Evolutionary conservation across 495 filamentous ascomycete genomes (phyloP), one percentile per base, ranked within the genome.

Genomic region (Bacidia gigantensis): DNA sequence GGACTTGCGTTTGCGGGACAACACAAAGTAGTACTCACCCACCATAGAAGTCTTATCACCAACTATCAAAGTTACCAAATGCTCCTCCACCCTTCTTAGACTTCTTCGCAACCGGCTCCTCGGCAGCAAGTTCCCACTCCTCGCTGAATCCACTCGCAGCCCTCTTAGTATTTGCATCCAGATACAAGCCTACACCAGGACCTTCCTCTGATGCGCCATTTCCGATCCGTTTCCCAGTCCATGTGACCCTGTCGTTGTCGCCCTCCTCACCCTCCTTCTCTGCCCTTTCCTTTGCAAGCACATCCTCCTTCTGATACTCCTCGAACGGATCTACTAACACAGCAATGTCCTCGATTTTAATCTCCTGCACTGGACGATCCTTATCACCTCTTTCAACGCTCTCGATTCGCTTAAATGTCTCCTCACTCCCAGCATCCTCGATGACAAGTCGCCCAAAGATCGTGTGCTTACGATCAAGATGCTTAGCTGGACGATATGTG

Each of bases 251-350:
- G 17, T 63, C 72, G 42, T 67, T 44, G 84, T 71, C 67, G 2
- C 90, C 92, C 47, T 83, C 86, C 2, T 77, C 81, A 1, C 80
- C 74, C 50, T 66, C 57, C 9, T 65, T 61, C 1, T 73, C 61
- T 45, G 70, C 67, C 50, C 62, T 68, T 5, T 73, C 54, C 68
- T 38, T 50, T 10, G 72, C 50, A 51, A 78, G 69, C 26, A 57
- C 61, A 56, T 81, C 75, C 59, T 85, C 74, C 62, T 80, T 83
- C 58, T 78, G 58, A 62, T 90, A 97, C 66, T 95, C 92, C 59
- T 94, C 87, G 65, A 99, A 99, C 1, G 89, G 89, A 65, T 99
- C 92, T 2, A 97, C 78, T 56, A 93, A 89, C 3, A 99, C 79
- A 2, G 85, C 81, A 0, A 97, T 75, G 26, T 92, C 84, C 59